Conservation (phyloP, 2,329 filamentous ascomycete genomes). For the Colletotrichum musicola region DNA sequence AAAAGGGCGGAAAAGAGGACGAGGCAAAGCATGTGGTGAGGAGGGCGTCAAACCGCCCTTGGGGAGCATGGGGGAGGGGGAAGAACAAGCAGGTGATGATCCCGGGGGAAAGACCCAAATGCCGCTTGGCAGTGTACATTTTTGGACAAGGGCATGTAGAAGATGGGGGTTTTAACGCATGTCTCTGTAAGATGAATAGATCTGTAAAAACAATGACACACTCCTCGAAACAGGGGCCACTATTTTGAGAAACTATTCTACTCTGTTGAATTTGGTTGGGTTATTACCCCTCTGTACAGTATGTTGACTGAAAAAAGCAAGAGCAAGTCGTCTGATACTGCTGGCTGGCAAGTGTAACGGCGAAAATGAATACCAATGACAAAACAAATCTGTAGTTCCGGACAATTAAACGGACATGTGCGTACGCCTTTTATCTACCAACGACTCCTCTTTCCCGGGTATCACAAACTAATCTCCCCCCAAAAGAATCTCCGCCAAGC, state of each 20-base stretch:
- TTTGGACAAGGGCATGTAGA: constrained; percentile 34
- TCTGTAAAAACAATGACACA: constrained; percentile 52
- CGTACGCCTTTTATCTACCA: constrained; percentile 12
- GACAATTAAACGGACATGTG: background rate
- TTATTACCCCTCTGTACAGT: background rate
- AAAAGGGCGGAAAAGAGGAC: background rate
- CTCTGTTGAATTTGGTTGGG: background rate
- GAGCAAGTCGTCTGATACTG: no score
- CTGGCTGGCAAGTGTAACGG: background rate
- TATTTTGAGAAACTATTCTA: background rate
- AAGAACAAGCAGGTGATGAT: background rate
- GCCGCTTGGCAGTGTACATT: constrained; percentile 39
- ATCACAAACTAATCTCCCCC: constrained; percentile 29
- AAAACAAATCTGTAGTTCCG: background rate
- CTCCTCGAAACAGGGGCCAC: constrained; percentile 27
- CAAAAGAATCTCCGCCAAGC: constrained; percentile 42
- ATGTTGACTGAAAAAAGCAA: background rate
- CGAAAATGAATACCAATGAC: background rate
- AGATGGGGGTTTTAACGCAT: constrained; percentile 18
- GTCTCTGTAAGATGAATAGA: constrained; percentile 53
- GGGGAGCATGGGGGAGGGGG: no score
- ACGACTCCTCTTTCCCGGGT: constrained; percentile 26
- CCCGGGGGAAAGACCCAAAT: constrained; percentile 11
- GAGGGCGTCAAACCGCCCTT: background rate
- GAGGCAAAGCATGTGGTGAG: no score